These are phyloP conservation scores for Penicillium occitanis DNA, from an alignment of 2,329 filamentous ascomycete genomes.

Conservation along the genomic window DNA sequence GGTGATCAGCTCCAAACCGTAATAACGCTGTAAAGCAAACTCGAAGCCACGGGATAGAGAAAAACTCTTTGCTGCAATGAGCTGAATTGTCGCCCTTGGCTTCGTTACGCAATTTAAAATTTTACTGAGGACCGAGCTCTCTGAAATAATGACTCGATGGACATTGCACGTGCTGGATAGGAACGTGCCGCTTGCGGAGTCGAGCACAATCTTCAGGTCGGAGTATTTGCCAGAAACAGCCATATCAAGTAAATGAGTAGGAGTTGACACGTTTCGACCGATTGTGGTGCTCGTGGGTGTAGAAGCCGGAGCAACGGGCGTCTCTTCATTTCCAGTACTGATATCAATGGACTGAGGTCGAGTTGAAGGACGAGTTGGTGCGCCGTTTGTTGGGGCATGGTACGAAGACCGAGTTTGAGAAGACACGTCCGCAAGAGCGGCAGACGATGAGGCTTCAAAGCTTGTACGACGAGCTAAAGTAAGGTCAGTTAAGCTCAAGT, in stretches of 20 bases:
- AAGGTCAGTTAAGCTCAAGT: not conserved
- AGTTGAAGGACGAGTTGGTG: not conserved
- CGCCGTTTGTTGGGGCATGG: not conserved
- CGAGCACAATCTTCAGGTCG: conserved; percentile 28
- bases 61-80: conserved; percentile 27
- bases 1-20: conserved; percentile 28
- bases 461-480: not conserved
- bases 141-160: conserved; percentile 29
- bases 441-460: not conserved
- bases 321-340: not conserved
- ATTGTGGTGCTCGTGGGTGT: not conserved
- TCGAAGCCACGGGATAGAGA: conserved; percentile 29
- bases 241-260: conserved; percentile 21
- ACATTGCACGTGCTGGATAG: conserved; percentile 23
- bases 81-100: conserved; percentile 20
- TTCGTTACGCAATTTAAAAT: conserved; percentile 23
- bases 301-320: not conserved
- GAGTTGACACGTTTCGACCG: not conserved
- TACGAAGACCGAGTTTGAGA: not conserved
- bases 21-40: conserved; percentile 30
- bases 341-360: not conserved
- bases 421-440: not conserved
- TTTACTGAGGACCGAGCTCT: conserved; percentile 27
- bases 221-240: conserved; percentile 23
- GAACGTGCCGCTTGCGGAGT: conserved; percentile 25